Evolutionary conservation across 768 basidiomycete genomes (phyloP).

Genomic region (Rhodotorula babjevae): DNA sequence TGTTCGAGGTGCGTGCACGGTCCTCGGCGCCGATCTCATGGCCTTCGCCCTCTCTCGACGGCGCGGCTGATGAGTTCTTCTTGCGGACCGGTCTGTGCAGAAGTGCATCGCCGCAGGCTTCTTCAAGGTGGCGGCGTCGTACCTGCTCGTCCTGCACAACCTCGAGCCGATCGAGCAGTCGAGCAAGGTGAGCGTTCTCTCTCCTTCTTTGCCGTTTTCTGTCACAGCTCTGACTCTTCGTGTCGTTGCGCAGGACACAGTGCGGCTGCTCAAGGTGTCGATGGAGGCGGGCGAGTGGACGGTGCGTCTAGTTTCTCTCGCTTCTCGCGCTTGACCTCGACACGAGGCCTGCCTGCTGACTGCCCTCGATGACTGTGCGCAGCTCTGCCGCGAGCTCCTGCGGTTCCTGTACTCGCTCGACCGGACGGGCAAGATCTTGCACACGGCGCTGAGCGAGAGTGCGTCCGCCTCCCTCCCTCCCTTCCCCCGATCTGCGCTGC

Average conservation of each 20-base stretch:
- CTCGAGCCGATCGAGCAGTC: conserved; percentile 79
- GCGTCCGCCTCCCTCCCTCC: not conserved
- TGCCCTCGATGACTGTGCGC: not conserved
- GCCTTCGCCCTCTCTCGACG: too few species aligned
- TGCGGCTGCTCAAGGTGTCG: conserved; percentile 71
- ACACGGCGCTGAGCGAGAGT: conserved; percentile 37
- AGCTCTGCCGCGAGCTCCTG: conserved; percentile 82
- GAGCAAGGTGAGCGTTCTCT: conserved; percentile 50
- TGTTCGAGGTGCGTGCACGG: conserved; percentile 71
- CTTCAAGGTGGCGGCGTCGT: conserved; percentile 83
- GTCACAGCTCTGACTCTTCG: not conserved
- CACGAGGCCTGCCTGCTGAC: too few species aligned
- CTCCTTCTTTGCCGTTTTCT: too few species aligned
- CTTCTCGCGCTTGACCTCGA: too few species aligned
- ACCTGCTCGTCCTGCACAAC: conserved; percentile 87
- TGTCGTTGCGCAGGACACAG: conserved; percentile 55
- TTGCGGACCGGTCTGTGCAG: conserved; percentile 53
- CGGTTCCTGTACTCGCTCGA: conserved; percentile 91
- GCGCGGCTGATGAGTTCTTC: not conserved
- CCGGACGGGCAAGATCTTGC: conserved; percentile 60
- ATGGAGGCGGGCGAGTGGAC: conserved; percentile 74
- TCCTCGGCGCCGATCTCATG: not conserved
- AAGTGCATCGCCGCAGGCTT: conserved; percentile 66
- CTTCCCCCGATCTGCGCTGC: not conserved
- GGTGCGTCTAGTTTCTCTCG: too few species aligned